A percentile compares a stretch with the other conserved stretches of the same genome.
These are phyloP conservation scores for Ambrosia artemisiifolia DNA, from an alignment of 129 eudicot species.

Conservation along the genomic window DNA sequence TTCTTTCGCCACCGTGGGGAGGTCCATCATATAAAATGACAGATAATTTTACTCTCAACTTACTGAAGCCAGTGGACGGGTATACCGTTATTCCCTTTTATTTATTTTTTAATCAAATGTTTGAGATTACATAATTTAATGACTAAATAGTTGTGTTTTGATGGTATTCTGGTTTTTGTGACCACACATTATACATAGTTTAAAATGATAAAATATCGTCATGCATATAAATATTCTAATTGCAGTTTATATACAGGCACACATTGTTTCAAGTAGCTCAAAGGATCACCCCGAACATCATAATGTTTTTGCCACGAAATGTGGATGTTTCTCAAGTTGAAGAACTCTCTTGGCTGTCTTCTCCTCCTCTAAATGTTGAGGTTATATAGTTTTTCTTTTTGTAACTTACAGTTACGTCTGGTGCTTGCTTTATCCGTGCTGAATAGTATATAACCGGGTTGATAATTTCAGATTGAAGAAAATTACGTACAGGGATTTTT, in stretches of 20 bases:
- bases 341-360: conserved; percentile 78
- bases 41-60: conserved; percentile 54
- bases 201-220: neutral
- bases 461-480: conserved; percentile 58
- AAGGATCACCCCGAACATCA: conserved; percentile 62
- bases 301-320: conserved; percentile 74
- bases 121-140: neutral
- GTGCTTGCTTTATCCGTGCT: neutral
- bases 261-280: conserved; percentile 71
- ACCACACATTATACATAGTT: neutral
- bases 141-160: neutral
- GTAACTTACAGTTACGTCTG: neutral
- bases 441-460: neutral
- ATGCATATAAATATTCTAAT: conserved; percentile 4
- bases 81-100: conserved; percentile 15
- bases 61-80: conserved; percentile 80
- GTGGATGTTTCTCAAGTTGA: conserved; percentile 61
- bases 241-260: conserved; percentile 39
- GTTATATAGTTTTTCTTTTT: conserved; percentile 22
- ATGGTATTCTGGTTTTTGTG: neutral
- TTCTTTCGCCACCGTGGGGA: conserved; percentile 94
- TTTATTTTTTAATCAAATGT: neutral
- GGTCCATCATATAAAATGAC: conserved; percentile 66
- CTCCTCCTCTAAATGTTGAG: conserved; percentile 76
- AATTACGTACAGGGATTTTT: conserved; percentile 42